A percentile compares a stretch with the other conserved stretches of the same genome.
These are phyloP conservation scores for Mariannaea sp. DNA, from an alignment of 2,329 filamentous ascomycete genomes.

Conservation along the genomic window DNA sequence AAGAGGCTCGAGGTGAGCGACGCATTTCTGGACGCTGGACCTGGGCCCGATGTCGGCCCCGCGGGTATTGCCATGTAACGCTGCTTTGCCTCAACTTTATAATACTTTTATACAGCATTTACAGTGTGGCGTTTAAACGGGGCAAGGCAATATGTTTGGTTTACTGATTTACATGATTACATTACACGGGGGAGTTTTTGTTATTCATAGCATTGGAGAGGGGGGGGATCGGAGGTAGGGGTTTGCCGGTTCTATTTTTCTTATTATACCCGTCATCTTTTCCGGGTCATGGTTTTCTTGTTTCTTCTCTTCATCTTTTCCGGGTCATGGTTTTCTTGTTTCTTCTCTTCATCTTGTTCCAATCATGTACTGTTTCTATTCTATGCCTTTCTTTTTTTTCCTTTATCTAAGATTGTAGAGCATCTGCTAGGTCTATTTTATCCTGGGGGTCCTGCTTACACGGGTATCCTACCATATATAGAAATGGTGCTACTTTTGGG, in stretches of 20 bases:
- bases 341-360: background rate
- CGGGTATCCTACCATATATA: constrained; percentile 10
- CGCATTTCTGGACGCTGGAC: constrained; percentile 43
- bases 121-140: constrained; percentile 5
- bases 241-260: no score
- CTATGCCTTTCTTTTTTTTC: constrained; percentile 7
- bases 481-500: constrained; percentile 18
- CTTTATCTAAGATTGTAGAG: background rate
- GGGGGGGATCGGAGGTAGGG: background rate
- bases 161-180: constrained; percentile 3
- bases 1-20: constrained; percentile 60
- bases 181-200: constrained; percentile 9
- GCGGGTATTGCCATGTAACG: constrained; percentile 19
- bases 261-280: background rate
- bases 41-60: constrained; percentile 22
- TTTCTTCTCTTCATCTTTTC: background rate
- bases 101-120: background rate
- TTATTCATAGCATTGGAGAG: background rate
- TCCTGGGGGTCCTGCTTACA: background rate
- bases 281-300: constrained; percentile 1
- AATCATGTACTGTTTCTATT: background rate
- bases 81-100: background rate
- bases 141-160: background rate
- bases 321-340: constrained; percentile 1
- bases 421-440: background rate